Evolutionary conservation across 768 basidiomycete genomes (phyloP), one percentile per base, ranked within the genome.

Genomic region (Boletus edulis): DNA sequence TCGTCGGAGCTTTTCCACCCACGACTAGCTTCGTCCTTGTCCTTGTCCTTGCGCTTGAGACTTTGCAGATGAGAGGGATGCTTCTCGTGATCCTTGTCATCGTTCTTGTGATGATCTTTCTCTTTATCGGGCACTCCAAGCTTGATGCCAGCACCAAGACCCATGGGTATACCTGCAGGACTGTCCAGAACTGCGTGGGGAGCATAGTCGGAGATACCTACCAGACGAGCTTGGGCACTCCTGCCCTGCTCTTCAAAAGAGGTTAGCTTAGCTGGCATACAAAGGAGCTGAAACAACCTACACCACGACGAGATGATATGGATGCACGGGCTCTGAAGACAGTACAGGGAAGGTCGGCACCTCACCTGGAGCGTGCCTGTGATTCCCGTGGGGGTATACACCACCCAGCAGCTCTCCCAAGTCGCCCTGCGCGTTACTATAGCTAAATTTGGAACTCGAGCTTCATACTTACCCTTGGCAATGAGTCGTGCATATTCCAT

Each of bases 401-500:
- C 75, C 74, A 27, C 88, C 89, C 31, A 92, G 72, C 4, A 91
- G 74, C 55, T 91, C 87, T 59, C 81, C 80, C 48, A 91, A 67
- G 63, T 92, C 82, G 7, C 89, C 89, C 88, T 91, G 51, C 17
- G 20, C 41, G 35, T n/a, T 38, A 20, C 54, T 57, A 56, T 57
- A 52, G 51, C 39, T n/a, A 5, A 4, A 22, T 41, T 35, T 18
- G 37, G 51, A 48, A 55, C 37, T 17, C 22, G 46, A n/a, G 44
- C 44, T 31, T 35, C 44, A 37, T 39, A 24, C 64, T 15, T 29
- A 84, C 88, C 79, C 88, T 91, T 31, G 89, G 89, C 6, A 91
- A 64, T 0, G 85, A 85, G 58, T 91, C 88, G 58, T 91, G 86
- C 89, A 92, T 92, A 59, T 91, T 92, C 89, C 89, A 92, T 37